These are phyloP conservation scores for Saccharomyces hybrid DNA, from an alignment of 1,139 yeast genomes.

Conservation along the genomic window DNA sequence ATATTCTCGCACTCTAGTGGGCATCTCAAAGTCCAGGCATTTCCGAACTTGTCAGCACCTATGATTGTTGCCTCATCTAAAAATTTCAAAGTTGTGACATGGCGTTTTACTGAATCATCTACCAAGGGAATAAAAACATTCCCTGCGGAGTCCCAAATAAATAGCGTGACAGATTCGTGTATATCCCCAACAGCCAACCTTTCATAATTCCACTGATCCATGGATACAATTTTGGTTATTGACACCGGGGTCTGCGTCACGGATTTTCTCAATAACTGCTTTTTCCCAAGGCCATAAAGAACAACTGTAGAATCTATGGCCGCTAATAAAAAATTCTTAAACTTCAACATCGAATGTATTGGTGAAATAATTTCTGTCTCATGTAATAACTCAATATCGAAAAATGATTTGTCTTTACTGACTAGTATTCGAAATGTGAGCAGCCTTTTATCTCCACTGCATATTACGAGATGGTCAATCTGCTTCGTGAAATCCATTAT, in stretches of 20 bases:
- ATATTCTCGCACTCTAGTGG: constrained; percentile 34
- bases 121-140: constrained; percentile 56
- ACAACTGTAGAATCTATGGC: constrained; percentile 51
- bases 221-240: constrained; percentile 41
- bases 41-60: constrained; percentile 91
- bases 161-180: constrained; percentile 52
- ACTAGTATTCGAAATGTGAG: constrained; percentile 13
- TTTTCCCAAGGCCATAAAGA: constrained; percentile 67
- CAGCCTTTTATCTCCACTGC: constrained; percentile 23
- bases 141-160: constrained; percentile 43
- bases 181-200: constrained; percentile 65
- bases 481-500: constrained; percentile 23
- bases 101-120: constrained; percentile 64
- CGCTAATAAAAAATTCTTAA: constrained; percentile 55
- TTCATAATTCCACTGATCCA: constrained; percentile 46
- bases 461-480: constrained; percentile 36
- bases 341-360: constrained; percentile 46
- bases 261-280: constrained; percentile 67
- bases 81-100: constrained; percentile 50
- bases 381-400: constrained; percentile 46
- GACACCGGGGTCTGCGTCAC: constrained; percentile 36
- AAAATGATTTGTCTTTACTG: constrained; percentile 15
- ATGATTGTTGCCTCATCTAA: constrained; percentile 71
- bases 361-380: constrained; percentile 48
- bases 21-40: constrained; percentile 58